A percentile compares a stretch with the other conserved stretches of the same genome.
These are phyloP conservation scores for Pichia californica DNA, from an alignment of 805 yeast genomes.

Conservation along the genomic window DNA sequence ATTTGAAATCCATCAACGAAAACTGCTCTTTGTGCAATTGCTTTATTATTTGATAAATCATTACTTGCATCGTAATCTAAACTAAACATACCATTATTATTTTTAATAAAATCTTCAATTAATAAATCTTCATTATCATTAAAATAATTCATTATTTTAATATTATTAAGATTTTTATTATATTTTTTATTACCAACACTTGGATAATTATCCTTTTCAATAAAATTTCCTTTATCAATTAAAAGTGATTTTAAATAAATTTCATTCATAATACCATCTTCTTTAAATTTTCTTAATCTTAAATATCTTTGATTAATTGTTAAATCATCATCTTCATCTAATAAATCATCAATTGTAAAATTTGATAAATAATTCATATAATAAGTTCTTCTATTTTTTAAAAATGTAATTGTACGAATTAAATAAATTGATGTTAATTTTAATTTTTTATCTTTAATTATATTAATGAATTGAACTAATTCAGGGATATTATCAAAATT, in stretches of 20 bases:
- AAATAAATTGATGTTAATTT: background rate
- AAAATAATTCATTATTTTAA: background rate
- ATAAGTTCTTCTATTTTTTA: background rate
- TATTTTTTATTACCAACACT: background rate
- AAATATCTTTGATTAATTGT: constrained; percentile 4
- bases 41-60: no score
- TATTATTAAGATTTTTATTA: background rate
- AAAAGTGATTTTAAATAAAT: background rate
- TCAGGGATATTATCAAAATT: no score
- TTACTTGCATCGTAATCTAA: no score
- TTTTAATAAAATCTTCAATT: constrained; percentile 1
- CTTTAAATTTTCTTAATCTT: background rate
- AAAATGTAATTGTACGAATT: constrained; percentile 5
- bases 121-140: background rate
- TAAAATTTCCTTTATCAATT: constrained; percentile 7
- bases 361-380: constrained; percentile 2
- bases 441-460: no score
- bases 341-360: background rate
- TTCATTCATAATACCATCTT: constrained; percentile 1
- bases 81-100: constrained; percentile 4
- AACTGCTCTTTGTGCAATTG: no score
- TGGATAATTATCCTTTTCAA: constrained; percentile 7
- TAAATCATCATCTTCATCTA: background rate
- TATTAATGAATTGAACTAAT: no score
- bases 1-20: background rate